Evolutionary conservation across 192 early-diverging fungal species (phyloP).

Genomic region (Backusella parvicylindrica): DNA sequence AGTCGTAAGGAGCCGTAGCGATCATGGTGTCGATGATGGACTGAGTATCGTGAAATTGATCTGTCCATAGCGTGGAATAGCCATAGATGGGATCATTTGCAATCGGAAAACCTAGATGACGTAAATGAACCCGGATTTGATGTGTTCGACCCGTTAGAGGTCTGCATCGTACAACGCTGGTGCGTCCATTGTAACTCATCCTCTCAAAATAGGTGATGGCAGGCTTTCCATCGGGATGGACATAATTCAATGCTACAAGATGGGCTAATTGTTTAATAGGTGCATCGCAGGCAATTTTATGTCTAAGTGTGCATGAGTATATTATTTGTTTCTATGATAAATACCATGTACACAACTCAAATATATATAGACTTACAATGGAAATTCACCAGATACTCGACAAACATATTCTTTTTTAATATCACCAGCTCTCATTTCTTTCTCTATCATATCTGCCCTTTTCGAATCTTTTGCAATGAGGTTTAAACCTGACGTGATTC

Average conservation of each 20-base stretch:
- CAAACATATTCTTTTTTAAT: slow-evolving; percentile 87
- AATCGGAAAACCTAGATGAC: slow-evolving; percentile 86
- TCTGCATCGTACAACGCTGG: slow-evolving; percentile 73
- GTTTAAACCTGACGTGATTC: slow-evolving; percentile 90
- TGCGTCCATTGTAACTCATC: slow-evolving; percentile 54
- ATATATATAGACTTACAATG: slow-evolving; percentile 41
- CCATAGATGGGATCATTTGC: slow-evolving; percentile 93
- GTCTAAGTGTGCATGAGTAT: slow-evolving; percentile 28
- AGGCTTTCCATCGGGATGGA: slow-evolving; percentile 74
- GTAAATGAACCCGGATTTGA: slow-evolving; percentile 94
- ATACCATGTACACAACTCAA: too few species aligned
- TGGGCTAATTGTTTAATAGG: slow-evolving; percentile 76
- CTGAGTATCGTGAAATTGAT: background rate
- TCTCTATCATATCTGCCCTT: slow-evolving; percentile 57
- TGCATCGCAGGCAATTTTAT: slow-evolving; percentile 55
- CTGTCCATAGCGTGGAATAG: slow-evolving; percentile 61
- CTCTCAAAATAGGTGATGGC: slow-evolving; percentile 73
- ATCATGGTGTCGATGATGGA: background rate
- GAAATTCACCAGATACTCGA: slow-evolving; percentile 81
- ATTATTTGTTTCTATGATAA: background rate
- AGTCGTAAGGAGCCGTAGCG: background rate
- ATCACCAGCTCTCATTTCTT: slow-evolving; percentile 53
- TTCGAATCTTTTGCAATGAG: slow-evolving; percentile 62
- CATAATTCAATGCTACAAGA: slow-evolving; percentile 83
- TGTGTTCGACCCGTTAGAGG: slow-evolving; percentile 92